Base-by-base conservation (phyloP, 1,284 basidiomycete species). In the Boletus chippewaensis region DNA sequence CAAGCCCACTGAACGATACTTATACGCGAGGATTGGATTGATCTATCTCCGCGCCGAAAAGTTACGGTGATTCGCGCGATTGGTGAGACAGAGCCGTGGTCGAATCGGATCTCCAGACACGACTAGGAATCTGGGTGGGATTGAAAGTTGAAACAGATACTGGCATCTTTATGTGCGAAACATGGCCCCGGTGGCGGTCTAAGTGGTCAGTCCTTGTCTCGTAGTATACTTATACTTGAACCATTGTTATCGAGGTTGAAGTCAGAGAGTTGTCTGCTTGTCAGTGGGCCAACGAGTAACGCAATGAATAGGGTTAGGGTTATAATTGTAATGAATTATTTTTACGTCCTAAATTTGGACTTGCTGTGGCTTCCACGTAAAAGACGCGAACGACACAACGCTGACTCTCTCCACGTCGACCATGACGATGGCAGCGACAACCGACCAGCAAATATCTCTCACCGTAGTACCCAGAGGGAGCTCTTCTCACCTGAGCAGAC, bases 391-490 rank as follows among this genome's bases (percentile, higher is more conserved):
- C 34, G 6, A 9, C n/a, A 1, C 34, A 16, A 10, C 34, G 15
- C 34, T 16, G n/a, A 15, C 54, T 24, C 7, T 24, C 29, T 9
- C 50, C 40, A 50, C 38, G 15, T 28, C 50, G 45, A 52, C 59
- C 22, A 45, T 49, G 41, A 62, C 51, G 38, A 65, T 66, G 64
- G 57, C 64, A 44, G 49, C 62, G 47, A 53, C 53, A 18, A 49
- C 67, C 1, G 66, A 66, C 46, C 71, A 77, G 26, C 79, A 82
- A 61, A 71, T 81, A 55, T 76, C 79, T 4, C 68, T 83, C 22
- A 67, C 80, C 1, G 71, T 82, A 41, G 61, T 74, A 2, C 69
- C 70, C 5, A 71, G 74, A 39, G 68, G 70, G 4, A 64, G 72
- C 8, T 64, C 66, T 13, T 70, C 70, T 2, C 74, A 76, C 57